These are phyloP conservation scores for Clarireedia sp. DNA, from an alignment of 2,329 filamentous ascomycete species.

Conservation along the genomic window DNA sequence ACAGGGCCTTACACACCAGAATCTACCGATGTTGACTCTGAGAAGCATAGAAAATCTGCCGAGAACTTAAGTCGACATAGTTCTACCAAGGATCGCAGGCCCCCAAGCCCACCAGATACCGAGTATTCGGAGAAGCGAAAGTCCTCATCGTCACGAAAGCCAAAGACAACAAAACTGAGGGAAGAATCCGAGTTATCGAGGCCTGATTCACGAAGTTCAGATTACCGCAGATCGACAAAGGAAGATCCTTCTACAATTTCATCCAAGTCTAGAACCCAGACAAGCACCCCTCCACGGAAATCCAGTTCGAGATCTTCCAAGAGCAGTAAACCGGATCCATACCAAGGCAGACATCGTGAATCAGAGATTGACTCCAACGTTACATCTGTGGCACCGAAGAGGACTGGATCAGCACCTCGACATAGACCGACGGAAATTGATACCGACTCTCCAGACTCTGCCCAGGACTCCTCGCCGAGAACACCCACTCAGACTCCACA, in stretches of 20 bases:
- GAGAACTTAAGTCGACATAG: conserved; percentile 36
- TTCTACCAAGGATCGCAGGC: conserved; percentile 39
- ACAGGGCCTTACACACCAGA: conserved; percentile 54
- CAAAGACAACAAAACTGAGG: conserved; percentile 24
- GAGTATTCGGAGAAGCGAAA: conserved; percentile 42
- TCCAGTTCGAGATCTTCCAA: conserved; percentile 20
- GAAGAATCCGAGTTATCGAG: conserved; percentile 30
- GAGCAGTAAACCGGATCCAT: conserved; percentile 28
- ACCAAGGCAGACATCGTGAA: conserved; percentile 21
- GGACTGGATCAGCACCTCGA: conserved; percentile 33
- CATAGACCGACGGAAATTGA: conserved; percentile 20
- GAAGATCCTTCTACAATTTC: conserved; percentile 47
- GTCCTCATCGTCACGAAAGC: conserved; percentile 29
- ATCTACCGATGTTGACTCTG: conserved; percentile 57
- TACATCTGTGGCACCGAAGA: conserved; percentile 34
- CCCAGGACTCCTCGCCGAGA: conserved; percentile 48
- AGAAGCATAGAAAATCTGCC: conserved; percentile 39
- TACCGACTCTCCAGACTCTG: conserved; percentile 37
- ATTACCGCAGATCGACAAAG: conserved; percentile 9
- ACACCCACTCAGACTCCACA: conserved; percentile 50
- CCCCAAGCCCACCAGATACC: conserved; percentile 58
- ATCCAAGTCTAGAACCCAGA: conserved; percentile 48
- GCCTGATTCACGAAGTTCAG: conserved; percentile 36
- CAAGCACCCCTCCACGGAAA: conserved; percentile 42
- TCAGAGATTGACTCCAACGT: conserved; percentile 30